A percentile compares a stretch with the other conserved stretches of the same genome.
Conservation (phyloP, 176 grass and related monocot genomes). For the Eleusine indica region DNA sequence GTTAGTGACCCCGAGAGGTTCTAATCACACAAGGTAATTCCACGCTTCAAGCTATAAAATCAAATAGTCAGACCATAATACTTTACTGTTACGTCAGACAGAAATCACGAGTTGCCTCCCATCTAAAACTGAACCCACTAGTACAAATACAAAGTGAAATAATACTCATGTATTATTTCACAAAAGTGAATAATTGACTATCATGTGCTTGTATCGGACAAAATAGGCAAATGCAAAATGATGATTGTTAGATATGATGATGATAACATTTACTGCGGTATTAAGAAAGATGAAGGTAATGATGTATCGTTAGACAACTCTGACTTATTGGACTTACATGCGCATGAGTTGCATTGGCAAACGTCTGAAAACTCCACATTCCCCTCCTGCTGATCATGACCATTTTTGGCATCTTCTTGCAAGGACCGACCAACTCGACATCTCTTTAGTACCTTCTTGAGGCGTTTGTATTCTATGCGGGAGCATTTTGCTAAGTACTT, state of each 20-base stretch:
- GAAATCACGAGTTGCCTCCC: neutral
- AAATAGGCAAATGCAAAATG: neutral
- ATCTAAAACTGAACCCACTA: slow-evolving; percentile 1
- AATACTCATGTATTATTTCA: neutral
- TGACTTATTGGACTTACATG: slow-evolving; percentile 40
- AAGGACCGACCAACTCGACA: slow-evolving; percentile 53
- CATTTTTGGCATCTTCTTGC: slow-evolving; percentile 37
- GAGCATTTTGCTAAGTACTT: slow-evolving; percentile 66
- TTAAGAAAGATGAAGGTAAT: slow-evolving; percentile 6
- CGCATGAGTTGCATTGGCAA: slow-evolving; percentile 66
- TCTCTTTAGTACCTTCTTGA: slow-evolving; percentile 77
- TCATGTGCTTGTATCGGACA: neutral
- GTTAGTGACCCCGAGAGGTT: neutral
- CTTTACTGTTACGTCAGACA: neutral
- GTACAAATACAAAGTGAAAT: slow-evolving; percentile 20
- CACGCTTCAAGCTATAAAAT: slow-evolving; percentile 2
- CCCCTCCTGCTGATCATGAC: slow-evolving; percentile 31
- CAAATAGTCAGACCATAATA: neutral
- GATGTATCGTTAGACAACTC: neutral
- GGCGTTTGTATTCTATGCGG: slow-evolving; percentile 69
- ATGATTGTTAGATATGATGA: neutral
- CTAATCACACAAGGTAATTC: neutral
- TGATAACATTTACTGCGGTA: neutral
- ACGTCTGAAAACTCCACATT: slow-evolving; percentile 34
- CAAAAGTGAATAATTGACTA: neutral